Evolutionary conservation across 805 yeast genomes (phyloP), one percentile per base, ranked within the genome.

Genomic region (Candida michaelii): DNA sequence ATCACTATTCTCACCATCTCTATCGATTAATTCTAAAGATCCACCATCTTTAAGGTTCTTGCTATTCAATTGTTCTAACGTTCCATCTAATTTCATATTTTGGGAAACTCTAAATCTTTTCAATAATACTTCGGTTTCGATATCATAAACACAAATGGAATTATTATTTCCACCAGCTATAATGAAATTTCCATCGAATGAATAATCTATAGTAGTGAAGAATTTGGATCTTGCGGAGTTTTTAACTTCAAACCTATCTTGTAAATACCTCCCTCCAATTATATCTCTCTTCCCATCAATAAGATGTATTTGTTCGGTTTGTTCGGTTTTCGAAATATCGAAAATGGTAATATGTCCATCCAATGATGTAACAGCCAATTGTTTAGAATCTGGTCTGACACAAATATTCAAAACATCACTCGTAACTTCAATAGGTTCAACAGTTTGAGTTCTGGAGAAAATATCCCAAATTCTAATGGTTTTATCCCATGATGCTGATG

Each of bases 401-500:
- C 89, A 77, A 29, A 93, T 70, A 15, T 89, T 75, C 48, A 91
- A 72, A 9, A 89, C 96, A 60, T 93, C 99, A 27, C 90, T 79
- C 43, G 76, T 80, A 12, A 89, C 79, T 54, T 85, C 89, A 52
- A 93, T 80, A 7, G 98, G 98, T 65, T 93, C 99, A 39, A 88
- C 93, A 37, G 79, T 82, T 53, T 85, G 91, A 0, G 88, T 73
- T 55, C 99, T 79, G 11, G 90, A 85, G 63, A 91, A 93, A 36
- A 93, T 80, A 57, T 82, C 85, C 99, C 99, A 93, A 9, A 93
- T 73, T 52, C 99, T 74, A 13, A 90, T 83, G 4, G 98, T 90
- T 52, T 85, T 86, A 66, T 93, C 99, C 99, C 99, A 93, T 16
- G 95, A 85, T 1, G 96, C 95, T 44, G 93, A 82, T 3, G 96